Evolutionary conservation across 441 rosid species (phyloP), one percentile per base, ranked within the genome.

Genomic region (Raphanus hybrid): DNA sequence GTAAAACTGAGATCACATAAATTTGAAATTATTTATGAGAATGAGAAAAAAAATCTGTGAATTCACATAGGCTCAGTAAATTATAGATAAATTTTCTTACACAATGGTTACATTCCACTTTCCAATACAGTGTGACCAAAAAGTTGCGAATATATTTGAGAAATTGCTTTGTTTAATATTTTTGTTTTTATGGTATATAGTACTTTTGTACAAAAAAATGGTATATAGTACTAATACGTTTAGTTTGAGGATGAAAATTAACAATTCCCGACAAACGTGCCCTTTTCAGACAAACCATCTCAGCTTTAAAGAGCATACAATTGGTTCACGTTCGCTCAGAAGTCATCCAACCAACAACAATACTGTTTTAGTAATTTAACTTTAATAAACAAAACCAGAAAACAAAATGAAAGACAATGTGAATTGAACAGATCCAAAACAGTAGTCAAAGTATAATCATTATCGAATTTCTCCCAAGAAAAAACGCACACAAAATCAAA

Each of bases 301-400:
- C 78, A 73, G 78, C 78, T 78, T 73, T 78, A 68, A 63, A 78
- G 61, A 50, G 69, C 59, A 50, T 26, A 73, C 68, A 58, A 71
- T 71, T 78, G 74, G 82, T 43, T 68, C 78, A 73, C 75, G 55
- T 78, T 78, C 29, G 78, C 41, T 62, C 60, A 43, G 55, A 69
- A 64, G 82, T 69, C 78, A 79, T 69, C 57, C 82, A 69, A 62
- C 78, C 67, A 74, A 79, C 62, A 74, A 74, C 62, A 74, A 55
- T 61, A 68, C 67, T 73, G 74, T 23, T 78, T 39, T 61, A 37
- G 69, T 27, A 52, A 29, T 43, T 58, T 14, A 2, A 52, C 45
- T 55, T 58, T 43, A 29, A 66, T 41, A 41, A 77, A 78, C 27
- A 39, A 63, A 50, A 8, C 45, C 3, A 23, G 9, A 41, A 76